A percentile compares a stretch with the other conserved stretches of the same genome.
Conservation (phyloP, 305 asterid genomes). For the Solanum aculeatissimum region DNA sequence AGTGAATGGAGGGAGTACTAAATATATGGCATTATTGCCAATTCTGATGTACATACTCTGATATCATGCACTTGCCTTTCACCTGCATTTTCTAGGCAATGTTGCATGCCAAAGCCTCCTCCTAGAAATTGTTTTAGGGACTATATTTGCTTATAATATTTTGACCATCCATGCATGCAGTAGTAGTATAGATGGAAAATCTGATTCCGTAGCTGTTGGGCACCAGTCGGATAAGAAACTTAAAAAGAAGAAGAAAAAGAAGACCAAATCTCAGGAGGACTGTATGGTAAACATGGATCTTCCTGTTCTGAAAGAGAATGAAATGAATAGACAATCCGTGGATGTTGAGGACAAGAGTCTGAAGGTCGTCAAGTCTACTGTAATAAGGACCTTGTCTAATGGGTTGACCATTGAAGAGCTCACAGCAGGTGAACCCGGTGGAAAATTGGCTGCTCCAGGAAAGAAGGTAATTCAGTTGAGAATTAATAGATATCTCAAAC, state of each 20-base stretch:
- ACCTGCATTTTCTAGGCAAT: neutral
- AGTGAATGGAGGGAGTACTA: neutral
- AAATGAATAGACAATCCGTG: slow-evolving; percentile 5
- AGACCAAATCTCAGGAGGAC: slow-evolving; percentile 14
- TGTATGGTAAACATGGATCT: slow-evolving; percentile 1
- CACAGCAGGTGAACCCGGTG: slow-evolving; percentile 42
- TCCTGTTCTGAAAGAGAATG: slow-evolving; percentile 15
- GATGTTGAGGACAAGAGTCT: slow-evolving; percentile 13
- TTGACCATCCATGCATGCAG: slow-evolving; percentile 17
- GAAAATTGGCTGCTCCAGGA: slow-evolving; percentile 57
- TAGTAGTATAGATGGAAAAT: slow-evolving; percentile 5
- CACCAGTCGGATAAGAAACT: slow-evolving; percentile 23
- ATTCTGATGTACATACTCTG: neutral
- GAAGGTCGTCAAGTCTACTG: slow-evolving; percentile 8
- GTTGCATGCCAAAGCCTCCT: neutral
- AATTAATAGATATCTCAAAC: neutral
- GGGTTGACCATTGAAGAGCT: slow-evolving; percentile 72
- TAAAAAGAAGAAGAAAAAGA: slow-evolving; percentile 44
- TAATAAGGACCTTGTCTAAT: slow-evolving; percentile 43
- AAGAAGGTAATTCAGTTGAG: slow-evolving; percentile 35
- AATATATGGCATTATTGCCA: neutral
- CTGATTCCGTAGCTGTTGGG: slow-evolving; percentile 22
- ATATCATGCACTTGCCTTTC: neutral
- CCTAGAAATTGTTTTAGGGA: neutral
- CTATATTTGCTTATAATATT: neutral